Conservation (phyloP, 441 rosid species). For the Bruguiera hainesii region DNA sequence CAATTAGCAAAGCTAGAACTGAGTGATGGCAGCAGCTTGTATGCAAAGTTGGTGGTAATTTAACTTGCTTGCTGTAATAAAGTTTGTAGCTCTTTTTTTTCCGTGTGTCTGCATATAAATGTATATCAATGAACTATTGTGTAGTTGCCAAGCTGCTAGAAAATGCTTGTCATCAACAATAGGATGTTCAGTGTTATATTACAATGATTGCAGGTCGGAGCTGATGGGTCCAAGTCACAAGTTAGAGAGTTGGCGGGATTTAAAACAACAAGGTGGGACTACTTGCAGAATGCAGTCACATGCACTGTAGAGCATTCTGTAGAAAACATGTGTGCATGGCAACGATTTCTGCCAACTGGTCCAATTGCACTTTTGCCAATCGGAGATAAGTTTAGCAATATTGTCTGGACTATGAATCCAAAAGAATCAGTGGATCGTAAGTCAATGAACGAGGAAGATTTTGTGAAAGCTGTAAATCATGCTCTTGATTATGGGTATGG, state of each 20-base stretch:
- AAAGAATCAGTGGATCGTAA: slow-evolving; percentile 59
- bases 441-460: slow-evolving; percentile 68
- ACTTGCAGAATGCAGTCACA: slow-evolving; percentile 84
- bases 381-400: slow-evolving; percentile 86
- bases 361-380: slow-evolving; percentile 90
- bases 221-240: slow-evolving; percentile 86
- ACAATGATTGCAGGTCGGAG: slow-evolving; percentile 64
- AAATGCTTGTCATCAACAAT: neutral
- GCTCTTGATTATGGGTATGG: slow-evolving; percentile 88
- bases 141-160: neutral
- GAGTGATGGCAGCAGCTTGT: slow-evolving; percentile 65
- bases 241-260: slow-evolving; percentile 86
- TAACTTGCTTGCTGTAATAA: slow-evolving; percentile 18
- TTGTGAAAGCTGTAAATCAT: slow-evolving; percentile 69
- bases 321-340: slow-evolving; percentile 83
- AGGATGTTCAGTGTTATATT: slow-evolving; percentile 13
- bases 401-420: slow-evolving; percentile 94
- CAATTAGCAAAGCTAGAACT: slow-evolving; percentile 69
- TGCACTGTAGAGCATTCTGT: slow-evolving; percentile 85
- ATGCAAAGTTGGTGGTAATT: slow-evolving; percentile 84
- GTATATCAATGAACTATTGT: neutral
- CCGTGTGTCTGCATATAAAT: too few relatives aligned
- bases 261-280: slow-evolving; percentile 82
- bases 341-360: slow-evolving; percentile 85
- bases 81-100: neutral